Conservation (phyloP, 306 rosid species). For the Prunus padus region DNA sequence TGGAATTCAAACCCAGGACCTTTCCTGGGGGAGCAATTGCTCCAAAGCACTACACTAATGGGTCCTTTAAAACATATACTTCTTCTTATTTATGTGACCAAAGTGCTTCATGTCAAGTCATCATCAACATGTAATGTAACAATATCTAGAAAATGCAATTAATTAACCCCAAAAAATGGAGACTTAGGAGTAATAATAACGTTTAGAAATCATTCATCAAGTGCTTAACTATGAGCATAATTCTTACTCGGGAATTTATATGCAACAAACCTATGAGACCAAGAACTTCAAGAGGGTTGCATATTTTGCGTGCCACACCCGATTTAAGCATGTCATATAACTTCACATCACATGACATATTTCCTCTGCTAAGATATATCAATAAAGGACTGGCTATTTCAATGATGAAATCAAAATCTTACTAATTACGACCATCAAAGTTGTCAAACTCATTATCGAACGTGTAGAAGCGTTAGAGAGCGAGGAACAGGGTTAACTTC, state of each 20-base stretch:
- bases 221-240: not conserved
- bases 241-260: not conserved
- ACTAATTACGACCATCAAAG: not conserved
- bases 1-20: no score
- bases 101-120: not conserved
- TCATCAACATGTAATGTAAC: constrained; percentile 6
- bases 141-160: no score
- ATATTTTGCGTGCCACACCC: no score
- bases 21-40: no score
- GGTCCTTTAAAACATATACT: not conserved
- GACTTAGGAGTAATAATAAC: no score
- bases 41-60: no score
- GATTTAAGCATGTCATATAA: not conserved
- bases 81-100: not conserved
- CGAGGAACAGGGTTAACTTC: not conserved
- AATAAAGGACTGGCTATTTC: not conserved
- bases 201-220: not conserved
- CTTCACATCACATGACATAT: not conserved
- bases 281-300: no score
- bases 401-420: not conserved
- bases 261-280: not conserved
- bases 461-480: not conserved
- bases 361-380: not conserved
- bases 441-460: not conserved
- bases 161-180: no score